Percentiles rank a stretch among this genome's conserved stretches.
These are phyloP conservation scores for Talaromyces pinophilus DNA, from an alignment of 2,329 filamentous ascomycete genomes.

Conservation along the genomic window DNA sequence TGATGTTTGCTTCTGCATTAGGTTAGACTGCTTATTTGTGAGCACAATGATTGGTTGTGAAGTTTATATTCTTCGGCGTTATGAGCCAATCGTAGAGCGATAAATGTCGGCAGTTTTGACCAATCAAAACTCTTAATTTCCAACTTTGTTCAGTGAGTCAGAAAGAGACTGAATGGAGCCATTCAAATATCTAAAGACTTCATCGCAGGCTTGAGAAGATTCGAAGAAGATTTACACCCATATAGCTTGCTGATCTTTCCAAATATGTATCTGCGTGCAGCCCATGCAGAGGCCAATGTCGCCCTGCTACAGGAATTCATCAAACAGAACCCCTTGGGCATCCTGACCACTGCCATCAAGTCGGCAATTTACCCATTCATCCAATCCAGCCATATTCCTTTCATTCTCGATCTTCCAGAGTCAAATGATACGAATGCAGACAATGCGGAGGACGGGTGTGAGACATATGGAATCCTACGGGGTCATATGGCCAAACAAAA, in stretches of 20 bases:
- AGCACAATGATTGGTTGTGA: neutral
- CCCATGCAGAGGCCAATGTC: constrained; percentile 56
- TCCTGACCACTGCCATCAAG: constrained; percentile 63
- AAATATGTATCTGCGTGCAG: constrained; percentile 59
- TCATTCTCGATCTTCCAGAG: constrained; percentile 53
- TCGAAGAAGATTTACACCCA: too few species aligned
- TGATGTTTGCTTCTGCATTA: neutral
- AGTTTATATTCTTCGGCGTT: neutral
- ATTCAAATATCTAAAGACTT: neutral
- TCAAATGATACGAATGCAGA: constrained; percentile 40
- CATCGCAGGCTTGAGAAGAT: neutral
- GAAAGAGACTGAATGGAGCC: neutral
- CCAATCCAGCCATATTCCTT: constrained; percentile 64
- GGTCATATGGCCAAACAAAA: constrained; percentile 66
- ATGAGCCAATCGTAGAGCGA: neutral
- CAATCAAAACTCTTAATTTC: neutral
- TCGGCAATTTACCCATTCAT: constrained; percentile 54
- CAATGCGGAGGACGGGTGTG: constrained; percentile 31
- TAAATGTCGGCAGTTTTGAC: neutral
- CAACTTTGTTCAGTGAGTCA: neutral
- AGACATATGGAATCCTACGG: constrained; percentile 47
- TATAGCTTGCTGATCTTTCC: neutral
- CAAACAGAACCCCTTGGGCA: constrained; percentile 60
- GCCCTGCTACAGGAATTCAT: constrained; percentile 58
- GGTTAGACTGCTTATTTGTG: neutral